Percentiles rank a stretch among this genome's conserved stretches.
Conservation (phyloP, 306 rosid species). For the Oxytropis ochrocephala region DNA sequence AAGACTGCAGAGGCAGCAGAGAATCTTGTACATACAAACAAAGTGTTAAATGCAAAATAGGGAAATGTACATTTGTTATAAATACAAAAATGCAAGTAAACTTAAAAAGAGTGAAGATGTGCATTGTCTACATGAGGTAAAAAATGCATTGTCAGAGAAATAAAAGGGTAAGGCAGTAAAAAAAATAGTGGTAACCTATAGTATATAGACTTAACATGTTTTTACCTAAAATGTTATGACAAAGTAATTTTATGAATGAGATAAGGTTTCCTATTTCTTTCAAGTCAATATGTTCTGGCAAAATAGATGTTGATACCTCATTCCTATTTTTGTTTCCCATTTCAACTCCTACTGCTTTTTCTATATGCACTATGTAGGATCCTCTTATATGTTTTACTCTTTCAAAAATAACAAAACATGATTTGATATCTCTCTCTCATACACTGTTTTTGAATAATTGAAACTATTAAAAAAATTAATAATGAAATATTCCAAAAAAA, state of each 20-base stretch:
- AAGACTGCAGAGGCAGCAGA: no score
- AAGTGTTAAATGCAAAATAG: neutral
- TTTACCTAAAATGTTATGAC: conserved; percentile 29
- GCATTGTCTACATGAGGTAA: neutral
- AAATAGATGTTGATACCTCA: neutral
- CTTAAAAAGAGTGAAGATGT: neutral
- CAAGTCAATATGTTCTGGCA: neutral
- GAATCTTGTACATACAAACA: no score
- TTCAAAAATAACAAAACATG: neutral
- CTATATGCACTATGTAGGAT: neutral
- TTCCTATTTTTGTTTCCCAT: conserved; percentile 26
- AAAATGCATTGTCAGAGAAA: neutral
- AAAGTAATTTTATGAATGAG: conserved; percentile 9
- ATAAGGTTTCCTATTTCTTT: neutral
- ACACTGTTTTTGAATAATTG: no score
- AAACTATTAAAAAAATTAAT: no score
- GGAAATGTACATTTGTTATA: neutral
- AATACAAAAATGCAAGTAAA: neutral
- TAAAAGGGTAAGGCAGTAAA: neutral
- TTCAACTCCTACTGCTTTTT: conserved; percentile 22
- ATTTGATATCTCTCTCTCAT: neutral
- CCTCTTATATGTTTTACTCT: neutral
- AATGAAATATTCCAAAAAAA: no score
- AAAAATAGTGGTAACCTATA: neutral
- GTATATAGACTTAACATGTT: conserved; percentile 2